These are phyloP conservation scores for Leccinum huronense DNA, from an alignment of 1,284 basidiomycete species.

Conservation along the genomic window DNA sequence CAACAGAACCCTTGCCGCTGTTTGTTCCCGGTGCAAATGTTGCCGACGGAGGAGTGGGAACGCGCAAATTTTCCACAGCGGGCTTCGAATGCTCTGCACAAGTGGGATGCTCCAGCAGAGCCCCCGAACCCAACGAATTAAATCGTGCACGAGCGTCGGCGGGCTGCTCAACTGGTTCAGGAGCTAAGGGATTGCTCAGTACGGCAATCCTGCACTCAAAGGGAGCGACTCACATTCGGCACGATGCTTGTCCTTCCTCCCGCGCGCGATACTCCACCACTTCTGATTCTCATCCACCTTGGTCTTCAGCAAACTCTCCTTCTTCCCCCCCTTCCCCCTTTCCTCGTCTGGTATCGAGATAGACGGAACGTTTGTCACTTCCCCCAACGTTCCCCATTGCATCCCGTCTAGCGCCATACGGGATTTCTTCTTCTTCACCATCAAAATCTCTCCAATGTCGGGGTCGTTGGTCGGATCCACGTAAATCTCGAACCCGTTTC, in stretches of 20 bases:
- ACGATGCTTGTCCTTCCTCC: slow-evolving; percentile 42
- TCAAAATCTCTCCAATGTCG: slow-evolving; percentile 64
- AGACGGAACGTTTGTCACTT: slow-evolving; percentile 58
- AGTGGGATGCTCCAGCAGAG: slow-evolving; percentile 40
- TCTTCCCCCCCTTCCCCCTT: slow-evolving; percentile 26
- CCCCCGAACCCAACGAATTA: slow-evolving; percentile 63
- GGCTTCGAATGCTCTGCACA: slow-evolving; percentile 12
- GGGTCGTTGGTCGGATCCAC: slow-evolving; percentile 65
- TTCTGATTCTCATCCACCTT: slow-evolving; percentile 64
- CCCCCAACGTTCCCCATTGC: slow-evolving; percentile 56
- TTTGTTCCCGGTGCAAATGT: slow-evolving; percentile 22
- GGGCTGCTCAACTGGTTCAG: slow-evolving; percentile 38
- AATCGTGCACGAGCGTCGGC: slow-evolving; percentile 47
- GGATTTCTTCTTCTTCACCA: slow-evolving; percentile 79
- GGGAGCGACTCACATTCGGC: slow-evolving; percentile 42
- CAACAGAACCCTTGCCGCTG: slow-evolving; percentile 53
- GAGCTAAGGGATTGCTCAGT: slow-evolving; percentile 40
- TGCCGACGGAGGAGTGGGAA: slow-evolving; percentile 23
- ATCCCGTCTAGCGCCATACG: slow-evolving; percentile 60
- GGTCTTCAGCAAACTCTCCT: slow-evolving; percentile 24
- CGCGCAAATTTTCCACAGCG: slow-evolving; percentile 13
- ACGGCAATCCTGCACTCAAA: slow-evolving; percentile 5
- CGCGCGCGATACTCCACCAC: slow-evolving; percentile 77
- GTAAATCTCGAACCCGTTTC: slow-evolving; percentile 68
- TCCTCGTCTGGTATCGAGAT: slow-evolving; percentile 35